Conservation (phyloP, 1,139 yeast species). For the Protomyces inouyei region DNA sequence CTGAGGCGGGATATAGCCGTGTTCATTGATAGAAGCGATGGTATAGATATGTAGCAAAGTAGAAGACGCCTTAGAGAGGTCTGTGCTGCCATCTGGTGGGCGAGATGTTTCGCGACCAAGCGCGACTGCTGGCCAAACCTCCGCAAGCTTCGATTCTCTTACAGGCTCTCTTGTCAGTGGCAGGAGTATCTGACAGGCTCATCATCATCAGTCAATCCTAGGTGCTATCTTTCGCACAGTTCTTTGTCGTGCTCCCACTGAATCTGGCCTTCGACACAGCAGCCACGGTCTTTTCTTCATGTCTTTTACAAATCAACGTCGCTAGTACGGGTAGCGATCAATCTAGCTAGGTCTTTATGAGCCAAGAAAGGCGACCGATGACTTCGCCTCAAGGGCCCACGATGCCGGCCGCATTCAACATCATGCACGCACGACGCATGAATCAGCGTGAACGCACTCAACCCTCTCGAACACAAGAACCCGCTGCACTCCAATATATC, state of each 20-base stretch:
- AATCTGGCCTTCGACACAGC: no score
- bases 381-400: background rate
- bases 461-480: background rate
- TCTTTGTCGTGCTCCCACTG: no score
- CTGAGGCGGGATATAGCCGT: background rate
- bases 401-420: background rate
- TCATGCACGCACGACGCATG: background rate
- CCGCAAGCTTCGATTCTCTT: no score
- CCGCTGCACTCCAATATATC: background rate
- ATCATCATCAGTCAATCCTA: no score
- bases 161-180: no score
- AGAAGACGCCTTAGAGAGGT: background rate
- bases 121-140: no score
- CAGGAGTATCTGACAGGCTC: no score
- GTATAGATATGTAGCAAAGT: background rate
- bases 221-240: no score
- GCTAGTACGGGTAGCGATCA: background rate
- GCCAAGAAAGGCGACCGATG: no score
- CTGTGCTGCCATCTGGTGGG: no score
- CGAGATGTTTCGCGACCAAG: no score
- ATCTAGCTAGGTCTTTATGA: background rate
- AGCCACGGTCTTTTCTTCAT: background rate
- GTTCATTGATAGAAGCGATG: background rate
- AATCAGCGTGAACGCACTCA: background rate
- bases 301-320: background rate